Evolutionary conservation across 352 stramenopile species (phyloP), one percentile per base, ranked within the genome.

Genomic region (Globisporangium splendens): DNA sequence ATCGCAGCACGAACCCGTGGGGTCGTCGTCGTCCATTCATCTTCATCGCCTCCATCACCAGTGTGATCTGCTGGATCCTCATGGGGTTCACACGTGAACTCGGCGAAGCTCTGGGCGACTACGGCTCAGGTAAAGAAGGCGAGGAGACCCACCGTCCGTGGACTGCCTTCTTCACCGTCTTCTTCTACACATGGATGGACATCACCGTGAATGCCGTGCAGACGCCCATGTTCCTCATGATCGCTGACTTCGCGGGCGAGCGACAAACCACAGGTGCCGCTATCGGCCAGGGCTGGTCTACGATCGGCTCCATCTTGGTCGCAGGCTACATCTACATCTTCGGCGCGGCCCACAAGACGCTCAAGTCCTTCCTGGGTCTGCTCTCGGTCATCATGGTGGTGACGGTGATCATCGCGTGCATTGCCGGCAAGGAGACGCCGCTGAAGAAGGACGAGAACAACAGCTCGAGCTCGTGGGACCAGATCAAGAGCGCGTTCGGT

Each of bases 281-380:
- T 13, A 58, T 78, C 8, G 66, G 56, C 3, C 56, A 65, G n/a
- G 67, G 47, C 12, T 66, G 63, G 31, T 66, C 63, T 18, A 75
- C 65, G 38, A 12, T 70, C 2, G 66, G 70, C 10, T 62, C 56
- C 13, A 64, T 78, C 18, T 13, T 73, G 13, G 60, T 78, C n/a
- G 52, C 70, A 0, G 64, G 63, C 3, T 73, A 75, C 62, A 73
- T 75, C 44, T 50, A 66, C 42, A 38, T 59, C 50, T 71, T 68
- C 48, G 70, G 70, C n/a, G 52, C 66, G 7, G 70, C 66, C 3
- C 54, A 73, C 33, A 42, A 59, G 24, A 63, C 60, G 13, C 44
- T 78, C 0, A 44, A 49, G 15, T 67, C 20, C 44, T 78, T 78
- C 57, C 43, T 78, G 6, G 60, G 31, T 8, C 73, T 78, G 70